Percentiles rank a stretch among this genome's conserved stretches.
phyloP scores from a whole-genome alignment of 2,329 filamentous ascomycete genomes.

The Paramyrothecium sp. region DNA sequence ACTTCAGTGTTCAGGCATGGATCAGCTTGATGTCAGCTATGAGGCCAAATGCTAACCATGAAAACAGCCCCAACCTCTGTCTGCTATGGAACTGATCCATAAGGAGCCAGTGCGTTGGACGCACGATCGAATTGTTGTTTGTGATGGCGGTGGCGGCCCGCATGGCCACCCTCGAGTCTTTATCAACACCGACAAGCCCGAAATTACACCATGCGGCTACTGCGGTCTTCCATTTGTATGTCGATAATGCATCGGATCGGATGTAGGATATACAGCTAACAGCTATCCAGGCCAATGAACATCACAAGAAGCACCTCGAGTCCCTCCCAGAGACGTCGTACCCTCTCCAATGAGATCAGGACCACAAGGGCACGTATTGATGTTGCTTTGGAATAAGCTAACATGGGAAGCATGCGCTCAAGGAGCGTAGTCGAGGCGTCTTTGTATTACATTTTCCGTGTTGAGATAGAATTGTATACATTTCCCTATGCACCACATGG shows the following conservation, averaged over 20 bases:
- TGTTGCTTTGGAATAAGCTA: constrained; percentile 1
- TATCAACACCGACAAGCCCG: constrained; percentile 97
- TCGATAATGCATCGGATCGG: background rate
- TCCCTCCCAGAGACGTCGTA: constrained; percentile 78
- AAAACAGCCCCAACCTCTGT: constrained; percentile 76
- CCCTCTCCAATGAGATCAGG: constrained; percentile 60
- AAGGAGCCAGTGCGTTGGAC: constrained; percentile 93
- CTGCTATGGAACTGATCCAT: constrained; percentile 95
- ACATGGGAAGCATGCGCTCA: background rate
- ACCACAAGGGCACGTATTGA: constrained; percentile 6
- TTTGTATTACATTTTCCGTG: background rate
- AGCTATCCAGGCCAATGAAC: constrained; percentile 73
- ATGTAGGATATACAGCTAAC: background rate
- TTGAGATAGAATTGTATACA: background rate
- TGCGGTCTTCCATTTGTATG: constrained; percentile 91
- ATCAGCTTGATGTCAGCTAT: constrained; percentile 19
- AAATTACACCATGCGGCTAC: constrained; percentile 88
- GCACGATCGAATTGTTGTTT: constrained; percentile 76
- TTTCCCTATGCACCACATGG: background rate
- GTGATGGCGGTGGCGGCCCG: constrained; percentile 89
- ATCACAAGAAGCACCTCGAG: constrained; percentile 81
- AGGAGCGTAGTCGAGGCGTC: background rate
- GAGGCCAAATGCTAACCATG: constrained; percentile 14
- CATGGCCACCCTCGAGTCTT: constrained; percentile 90
- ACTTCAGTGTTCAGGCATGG: constrained; percentile 83